Conservation (phyloP, 2,329 filamentous ascomycete species). For the Aspergillus fischeri region DNA sequence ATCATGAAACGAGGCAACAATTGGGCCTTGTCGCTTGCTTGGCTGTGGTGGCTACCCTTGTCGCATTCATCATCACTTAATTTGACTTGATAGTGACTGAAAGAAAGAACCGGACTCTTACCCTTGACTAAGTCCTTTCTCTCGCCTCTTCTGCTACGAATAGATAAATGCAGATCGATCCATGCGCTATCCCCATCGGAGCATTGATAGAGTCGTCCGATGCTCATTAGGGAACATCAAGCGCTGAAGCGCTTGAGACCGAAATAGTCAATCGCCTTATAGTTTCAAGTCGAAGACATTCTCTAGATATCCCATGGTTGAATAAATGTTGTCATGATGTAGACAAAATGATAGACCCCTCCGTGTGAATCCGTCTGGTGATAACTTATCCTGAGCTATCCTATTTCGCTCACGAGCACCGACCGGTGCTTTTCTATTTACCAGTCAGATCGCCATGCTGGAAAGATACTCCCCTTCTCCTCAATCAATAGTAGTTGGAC, state of each 20-base stretch:
- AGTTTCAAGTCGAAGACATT: not conserved
- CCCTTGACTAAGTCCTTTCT: not conserved
- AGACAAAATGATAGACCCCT: not conserved
- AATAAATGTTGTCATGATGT: not conserved
- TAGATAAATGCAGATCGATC: not conserved
- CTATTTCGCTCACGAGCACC: not conserved
- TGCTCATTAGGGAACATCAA: not conserved
- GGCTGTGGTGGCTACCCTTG: not conserved
- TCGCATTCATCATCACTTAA: not conserved
- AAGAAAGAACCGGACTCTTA: not conserved
- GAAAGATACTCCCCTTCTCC: conserved; percentile 4
- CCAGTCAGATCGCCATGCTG: conserved; percentile 6
- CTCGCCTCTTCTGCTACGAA: not conserved
- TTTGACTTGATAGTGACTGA: not conserved
- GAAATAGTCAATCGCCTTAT: not conserved
- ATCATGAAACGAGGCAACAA: conserved; percentile 25
- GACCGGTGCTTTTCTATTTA: conserved; percentile 3
- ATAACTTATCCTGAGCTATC: not conserved
- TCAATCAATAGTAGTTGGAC: conserved; percentile 10
- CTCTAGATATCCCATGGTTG: not conserved
- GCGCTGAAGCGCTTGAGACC: not conserved
- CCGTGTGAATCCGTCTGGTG: not conserved
- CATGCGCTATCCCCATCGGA: not conserved
- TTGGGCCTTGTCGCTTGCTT: conserved; percentile 19
- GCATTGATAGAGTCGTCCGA: not conserved